Conservation (phyloP, 371 early-diverging fungal species). For the Rhizomucor miehei region DNA sequence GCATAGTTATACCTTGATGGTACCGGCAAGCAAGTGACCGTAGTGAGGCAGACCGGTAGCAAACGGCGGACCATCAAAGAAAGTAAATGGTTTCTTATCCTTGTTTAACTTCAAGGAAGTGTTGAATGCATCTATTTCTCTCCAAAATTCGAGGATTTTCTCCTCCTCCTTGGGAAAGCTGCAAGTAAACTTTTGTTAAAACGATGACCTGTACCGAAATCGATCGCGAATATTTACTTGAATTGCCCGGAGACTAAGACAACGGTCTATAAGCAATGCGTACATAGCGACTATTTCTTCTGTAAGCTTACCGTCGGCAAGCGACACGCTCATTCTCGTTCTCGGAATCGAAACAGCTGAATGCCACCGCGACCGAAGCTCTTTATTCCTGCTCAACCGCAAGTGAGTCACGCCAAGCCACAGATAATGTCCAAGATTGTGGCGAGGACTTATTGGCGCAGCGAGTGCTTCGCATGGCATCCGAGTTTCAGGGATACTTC, state of each 20-base stretch:
- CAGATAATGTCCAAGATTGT: no score
- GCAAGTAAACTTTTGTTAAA: conserved; percentile 28
- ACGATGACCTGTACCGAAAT: no score
- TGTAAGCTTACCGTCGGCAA: conserved; percentile 41
- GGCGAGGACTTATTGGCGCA: no score
- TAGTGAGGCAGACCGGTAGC: conserved; percentile 99
- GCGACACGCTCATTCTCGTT: conserved; percentile 25
- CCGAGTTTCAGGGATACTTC: no score
- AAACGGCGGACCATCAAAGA: conserved; percentile 99
- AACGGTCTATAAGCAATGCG: no score
- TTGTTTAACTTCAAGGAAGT: conserved; percentile 91
- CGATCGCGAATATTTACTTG: conserved; percentile 29
- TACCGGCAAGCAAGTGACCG: conserved; percentile 99
- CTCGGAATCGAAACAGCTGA: no score
- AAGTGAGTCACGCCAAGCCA: no score
- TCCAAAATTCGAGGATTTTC: conserved; percentile 95
- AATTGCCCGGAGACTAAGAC: conserved; percentile 48
- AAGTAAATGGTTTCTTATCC: conserved; percentile 85
- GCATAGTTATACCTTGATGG: conserved; percentile 86
- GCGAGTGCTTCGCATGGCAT: no score
- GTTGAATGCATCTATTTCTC: conserved; percentile 97
- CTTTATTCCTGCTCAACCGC: no score
- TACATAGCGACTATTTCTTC: no score
- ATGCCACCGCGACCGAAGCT: no score
- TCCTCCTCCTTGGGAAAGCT: conserved; percentile 97